Evolutionary conservation across 108 stramenopile species (phyloP).

Genomic region (Nannochloropsis salina): DNA sequence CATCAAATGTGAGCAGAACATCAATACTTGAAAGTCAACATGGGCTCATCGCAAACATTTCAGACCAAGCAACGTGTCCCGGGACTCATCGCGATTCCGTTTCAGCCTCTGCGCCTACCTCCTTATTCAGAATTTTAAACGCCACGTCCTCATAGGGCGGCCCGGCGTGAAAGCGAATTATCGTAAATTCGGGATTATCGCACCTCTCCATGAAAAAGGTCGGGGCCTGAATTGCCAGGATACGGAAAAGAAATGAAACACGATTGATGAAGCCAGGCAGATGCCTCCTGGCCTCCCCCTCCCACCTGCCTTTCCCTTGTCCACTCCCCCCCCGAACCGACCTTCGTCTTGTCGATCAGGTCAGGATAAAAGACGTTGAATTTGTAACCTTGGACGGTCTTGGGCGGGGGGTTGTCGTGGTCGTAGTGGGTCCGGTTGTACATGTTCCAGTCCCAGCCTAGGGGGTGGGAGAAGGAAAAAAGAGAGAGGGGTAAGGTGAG

Average conservation of each 20-base stretch:
- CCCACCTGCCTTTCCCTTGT: no score
- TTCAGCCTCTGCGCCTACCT: not conserved
- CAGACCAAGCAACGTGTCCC: not conserved
- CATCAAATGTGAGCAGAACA: not conserved
- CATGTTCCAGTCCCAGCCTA: constrained; percentile 81
- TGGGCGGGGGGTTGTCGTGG: constrained; percentile 98
- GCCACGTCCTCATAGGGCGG: constrained; percentile 99
- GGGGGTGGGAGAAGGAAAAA: not conserved
- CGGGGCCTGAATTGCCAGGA: constrained; percentile 59
- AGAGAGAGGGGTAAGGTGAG: not conserved
- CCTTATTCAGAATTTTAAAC: constrained; percentile 74
- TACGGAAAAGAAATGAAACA: not conserved
- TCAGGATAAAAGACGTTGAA: constrained; percentile 99
- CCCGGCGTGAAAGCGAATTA: constrained; percentile 90
- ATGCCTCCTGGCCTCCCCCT: no score
- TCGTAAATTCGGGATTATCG: constrained; percentile 86
- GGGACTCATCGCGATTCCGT: not conserved
- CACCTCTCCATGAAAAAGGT: constrained; percentile 72
- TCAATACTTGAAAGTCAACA: no score
- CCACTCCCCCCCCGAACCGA: not conserved
- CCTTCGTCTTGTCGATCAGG: constrained; percentile 76
- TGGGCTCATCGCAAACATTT: not conserved
- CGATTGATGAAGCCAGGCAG: no score
- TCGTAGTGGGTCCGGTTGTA: constrained; percentile 98
- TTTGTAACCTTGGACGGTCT: constrained; percentile 97